Evolutionary conservation across 768 basidiomycete genomes (phyloP).

Genomic region (Wakefieldia striispora): DNA sequence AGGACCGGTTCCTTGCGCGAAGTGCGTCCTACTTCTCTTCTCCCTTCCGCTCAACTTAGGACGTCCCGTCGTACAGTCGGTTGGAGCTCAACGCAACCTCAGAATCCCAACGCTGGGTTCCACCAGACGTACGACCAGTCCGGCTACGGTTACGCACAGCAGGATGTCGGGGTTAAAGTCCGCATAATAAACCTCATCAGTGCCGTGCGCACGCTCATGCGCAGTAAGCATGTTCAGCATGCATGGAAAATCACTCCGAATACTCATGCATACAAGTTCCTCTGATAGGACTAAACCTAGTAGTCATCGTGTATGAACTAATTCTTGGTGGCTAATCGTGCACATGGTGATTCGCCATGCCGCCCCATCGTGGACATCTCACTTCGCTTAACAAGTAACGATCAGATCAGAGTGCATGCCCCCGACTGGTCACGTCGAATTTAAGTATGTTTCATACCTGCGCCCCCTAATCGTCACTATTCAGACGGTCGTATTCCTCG

Average conservation of each 20-base stretch:
- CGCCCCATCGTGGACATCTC: conserved; percentile 11
- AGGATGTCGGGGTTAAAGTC: conserved; percentile 74
- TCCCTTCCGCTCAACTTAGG: conserved; percentile 15
- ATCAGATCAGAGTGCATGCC: conserved; percentile 9
- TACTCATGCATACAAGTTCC: conserved; percentile 62
- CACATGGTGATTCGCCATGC: conserved; percentile 16
- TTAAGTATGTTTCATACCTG: conserved; percentile 4
- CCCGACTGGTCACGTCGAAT: conserved; percentile 8
- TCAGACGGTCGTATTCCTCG: conserved; percentile 66
- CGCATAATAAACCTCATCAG: conserved; percentile 89
- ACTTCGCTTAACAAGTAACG: conserved; percentile 13
- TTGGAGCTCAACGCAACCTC: conserved; percentile 73
- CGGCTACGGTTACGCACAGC: conserved; percentile 52
- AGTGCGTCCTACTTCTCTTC: conserved; percentile 51
- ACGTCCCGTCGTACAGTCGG: conserved; percentile 58
- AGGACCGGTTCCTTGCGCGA: conserved; percentile 92
- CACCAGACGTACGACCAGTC: conserved; percentile 69
- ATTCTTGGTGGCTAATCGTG: conserved; percentile 52
- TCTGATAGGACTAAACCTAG: conserved; percentile 80
- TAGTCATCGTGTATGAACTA: conserved; percentile 86
- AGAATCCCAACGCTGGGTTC: conserved; percentile 53
- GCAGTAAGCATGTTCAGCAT: conserved; percentile 65
- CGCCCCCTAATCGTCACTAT: conserved; percentile 34
- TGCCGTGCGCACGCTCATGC: conserved; percentile 94
- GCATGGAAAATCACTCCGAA: conserved; percentile 9